Percentiles rank a stretch among this genome's conserved stretches.
These are phyloP conservation scores for Plasmopara muralis DNA, from an alignment of 352 stramenopile species.

Conservation along the genomic window DNA sequence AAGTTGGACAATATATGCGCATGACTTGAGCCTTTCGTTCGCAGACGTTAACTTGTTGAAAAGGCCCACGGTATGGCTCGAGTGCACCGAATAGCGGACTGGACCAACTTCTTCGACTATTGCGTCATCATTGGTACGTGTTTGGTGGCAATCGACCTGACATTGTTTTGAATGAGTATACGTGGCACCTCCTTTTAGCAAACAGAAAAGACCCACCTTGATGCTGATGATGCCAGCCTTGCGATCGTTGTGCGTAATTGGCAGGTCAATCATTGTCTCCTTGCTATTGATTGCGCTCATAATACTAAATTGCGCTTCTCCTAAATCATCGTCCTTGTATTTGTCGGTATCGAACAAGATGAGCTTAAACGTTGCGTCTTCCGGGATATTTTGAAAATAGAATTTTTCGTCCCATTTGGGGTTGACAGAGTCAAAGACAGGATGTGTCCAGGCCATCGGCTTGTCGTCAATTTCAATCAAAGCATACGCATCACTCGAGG, in stretches of 20 bases:
- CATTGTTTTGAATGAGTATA: not conserved
- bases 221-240: constrained; percentile 20
- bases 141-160: constrained; percentile 15
- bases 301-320: constrained; percentile 16
- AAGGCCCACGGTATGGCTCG: constrained; percentile 19
- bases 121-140: constrained; percentile 1
- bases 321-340: constrained; percentile 21
- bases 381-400: constrained; percentile 24
- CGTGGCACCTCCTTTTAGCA: not conserved
- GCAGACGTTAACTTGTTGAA: constrained; percentile 13
- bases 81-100: constrained; percentile 30
- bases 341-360: constrained; percentile 28
- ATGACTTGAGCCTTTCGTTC: constrained; percentile 15
- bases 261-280: constrained; percentile 17
- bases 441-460: constrained; percentile 23
- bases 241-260: constrained; percentile 11
- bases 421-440: constrained; percentile 25
- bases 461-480: constrained; percentile 22
- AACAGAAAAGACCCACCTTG: constrained; percentile 8
- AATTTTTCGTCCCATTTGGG: constrained; percentile 33
- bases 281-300: constrained; percentile 12
- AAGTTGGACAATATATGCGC: constrained; percentile 26
- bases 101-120: constrained; percentile 18
- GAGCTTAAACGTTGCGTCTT: constrained; percentile 23
- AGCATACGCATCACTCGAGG: constrained; percentile 28